Percentiles rank a stretch among this genome's conserved stretches.
phyloP scores from a whole-genome alignment of 129 eudicot species.

The Flaveria sonorensis region DNA sequence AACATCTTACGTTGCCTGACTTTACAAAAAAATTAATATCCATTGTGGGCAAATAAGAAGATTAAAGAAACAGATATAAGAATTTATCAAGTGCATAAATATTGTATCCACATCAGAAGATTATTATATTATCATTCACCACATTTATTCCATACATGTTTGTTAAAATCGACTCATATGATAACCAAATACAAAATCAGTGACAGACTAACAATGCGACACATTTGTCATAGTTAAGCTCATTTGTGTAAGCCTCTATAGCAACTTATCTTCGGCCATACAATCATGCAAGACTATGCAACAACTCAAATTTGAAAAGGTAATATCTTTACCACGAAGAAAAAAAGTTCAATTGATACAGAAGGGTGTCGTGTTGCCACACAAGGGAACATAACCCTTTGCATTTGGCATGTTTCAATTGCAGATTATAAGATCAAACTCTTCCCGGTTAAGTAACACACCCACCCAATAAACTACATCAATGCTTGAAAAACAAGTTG shows the following conservation, averaged over 20 bases:
- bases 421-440: background rate
- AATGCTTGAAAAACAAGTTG: background rate
- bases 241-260: too few relatives aligned
- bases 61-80: background rate
- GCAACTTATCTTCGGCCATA: too few relatives aligned
- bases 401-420: background rate
- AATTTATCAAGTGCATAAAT: background rate
- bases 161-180: background rate
- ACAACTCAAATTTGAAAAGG: background rate
- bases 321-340: background rate
- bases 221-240: too few relatives aligned
- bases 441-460: background rate
- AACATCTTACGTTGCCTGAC: background rate
- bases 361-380: background rate
- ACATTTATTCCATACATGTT: background rate
- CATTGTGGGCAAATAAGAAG: background rate
- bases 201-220: background rate
- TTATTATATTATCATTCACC: constrained; percentile 5
- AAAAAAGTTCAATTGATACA: background rate
- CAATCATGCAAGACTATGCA: background rate
- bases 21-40: background rate
- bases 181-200: background rate
- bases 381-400: background rate
- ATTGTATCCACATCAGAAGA: background rate
- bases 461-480: background rate